phyloP scores from a whole-genome alignment of 192 early-diverging fungal species.

The Kickxella alabastrina region DNA sequence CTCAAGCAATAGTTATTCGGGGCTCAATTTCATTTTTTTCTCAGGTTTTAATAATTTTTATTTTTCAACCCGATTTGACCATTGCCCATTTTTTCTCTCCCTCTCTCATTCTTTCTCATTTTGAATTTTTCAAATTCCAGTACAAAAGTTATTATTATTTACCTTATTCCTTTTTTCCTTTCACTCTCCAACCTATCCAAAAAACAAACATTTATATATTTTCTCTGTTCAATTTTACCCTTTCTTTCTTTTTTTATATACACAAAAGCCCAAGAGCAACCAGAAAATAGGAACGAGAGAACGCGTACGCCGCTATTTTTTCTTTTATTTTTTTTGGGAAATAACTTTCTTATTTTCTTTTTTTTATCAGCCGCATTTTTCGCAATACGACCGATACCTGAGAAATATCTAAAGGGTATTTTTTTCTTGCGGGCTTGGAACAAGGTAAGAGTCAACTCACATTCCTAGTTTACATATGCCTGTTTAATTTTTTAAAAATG shows the following conservation, averaged over 20 bases:
- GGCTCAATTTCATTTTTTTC: too few species aligned
- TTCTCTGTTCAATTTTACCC: not conserved
- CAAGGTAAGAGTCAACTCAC: too few species aligned
- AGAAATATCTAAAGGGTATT: not conserved
- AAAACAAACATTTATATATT: not conserved
- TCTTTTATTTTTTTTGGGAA: constrained; percentile 3
- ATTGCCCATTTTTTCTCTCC: not conserved
- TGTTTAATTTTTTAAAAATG: too few species aligned
- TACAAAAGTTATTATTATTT: not conserved
- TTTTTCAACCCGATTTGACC: too few species aligned
- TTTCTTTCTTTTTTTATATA: constrained; percentile 4
- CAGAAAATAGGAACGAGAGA: too few species aligned
- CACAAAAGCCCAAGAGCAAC: too few species aligned
- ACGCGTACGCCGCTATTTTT: too few species aligned
- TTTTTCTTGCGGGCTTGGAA: not conserved
- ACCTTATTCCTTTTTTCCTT: constrained; percentile 1
- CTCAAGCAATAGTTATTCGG: too few species aligned
- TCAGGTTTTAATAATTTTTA: too few species aligned
- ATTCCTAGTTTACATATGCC: too few species aligned
- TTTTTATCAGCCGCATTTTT: constrained; percentile 10
- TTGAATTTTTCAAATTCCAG: not conserved
- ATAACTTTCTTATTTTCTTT: not conserved
- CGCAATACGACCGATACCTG: too few species aligned
- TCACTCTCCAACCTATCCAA: constrained; percentile 8
- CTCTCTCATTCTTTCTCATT: not conserved